Percentiles rank a stretch among this genome's conserved stretches.
phyloP scores from a whole-genome alignment of 1,284 basidiomycete species.

The Cryptococcus wingfieldii region DNA sequence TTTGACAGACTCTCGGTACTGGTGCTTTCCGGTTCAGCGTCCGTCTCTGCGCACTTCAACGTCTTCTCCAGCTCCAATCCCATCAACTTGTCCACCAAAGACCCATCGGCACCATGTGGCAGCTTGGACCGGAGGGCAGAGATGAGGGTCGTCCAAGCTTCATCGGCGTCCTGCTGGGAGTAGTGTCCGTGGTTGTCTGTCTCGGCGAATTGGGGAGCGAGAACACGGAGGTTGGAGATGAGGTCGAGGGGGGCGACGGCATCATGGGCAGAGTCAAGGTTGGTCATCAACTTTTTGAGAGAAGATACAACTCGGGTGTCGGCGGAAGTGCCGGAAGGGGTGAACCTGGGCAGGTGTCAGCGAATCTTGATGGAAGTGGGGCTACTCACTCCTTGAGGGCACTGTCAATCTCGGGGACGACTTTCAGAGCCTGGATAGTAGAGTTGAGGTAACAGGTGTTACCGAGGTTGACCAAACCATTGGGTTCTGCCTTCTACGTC shows the following conservation, averaged over 20 bases:
- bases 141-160: constrained; percentile 85
- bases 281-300: constrained; percentile 67
- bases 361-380: neutral
- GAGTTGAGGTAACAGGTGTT: constrained; percentile 79
- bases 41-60: constrained; percentile 78
- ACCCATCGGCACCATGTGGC: constrained; percentile 51
- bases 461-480: constrained; percentile 38
- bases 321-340: constrained; percentile 31
- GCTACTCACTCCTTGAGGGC: constrained; percentile 60
- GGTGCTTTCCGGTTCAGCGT: constrained; percentile 67
- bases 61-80: constrained; percentile 74
- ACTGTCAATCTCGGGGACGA: constrained; percentile 78
- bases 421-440: constrained; percentile 83
- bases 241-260: constrained; percentile 72
- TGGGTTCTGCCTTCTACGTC: constrained; percentile 56
- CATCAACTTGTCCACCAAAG: constrained; percentile 80
- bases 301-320: constrained; percentile 52
- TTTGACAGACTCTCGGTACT: constrained; percentile 74
- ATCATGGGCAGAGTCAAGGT: constrained; percentile 72
- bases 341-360: constrained; percentile 11
- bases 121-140: constrained; percentile 67
- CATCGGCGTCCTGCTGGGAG: constrained; percentile 96
- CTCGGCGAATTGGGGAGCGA: constrained; percentile 91
- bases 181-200: constrained; percentile 58
- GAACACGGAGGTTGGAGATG: constrained; percentile 65